Conservation (phyloP, 208 protist genomes). For the Wallacemonas sp. region DNA sequence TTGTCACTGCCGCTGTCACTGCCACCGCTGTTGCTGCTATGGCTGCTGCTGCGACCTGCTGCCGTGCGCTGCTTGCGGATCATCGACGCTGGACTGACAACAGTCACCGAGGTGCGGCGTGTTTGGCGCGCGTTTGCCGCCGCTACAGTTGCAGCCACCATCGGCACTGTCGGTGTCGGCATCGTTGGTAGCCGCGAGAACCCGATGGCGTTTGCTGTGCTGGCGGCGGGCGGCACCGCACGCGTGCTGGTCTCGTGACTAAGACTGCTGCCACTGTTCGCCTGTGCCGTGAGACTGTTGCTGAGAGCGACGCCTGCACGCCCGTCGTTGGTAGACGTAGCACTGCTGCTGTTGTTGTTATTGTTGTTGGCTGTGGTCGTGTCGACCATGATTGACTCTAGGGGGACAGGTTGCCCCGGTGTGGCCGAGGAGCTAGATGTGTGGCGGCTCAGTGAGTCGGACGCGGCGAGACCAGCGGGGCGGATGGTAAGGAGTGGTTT, state of each 20-base stretch:
- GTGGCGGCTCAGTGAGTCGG: too few species aligned
- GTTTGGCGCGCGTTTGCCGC: not conserved
- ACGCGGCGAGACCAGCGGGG: too few species aligned
- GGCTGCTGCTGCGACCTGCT: not conserved
- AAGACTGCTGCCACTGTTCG: not conserved
- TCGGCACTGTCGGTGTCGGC: too few species aligned
- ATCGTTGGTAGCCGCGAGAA: too few species aligned
- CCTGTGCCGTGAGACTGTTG: not conserved
- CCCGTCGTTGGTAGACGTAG: too few species aligned
- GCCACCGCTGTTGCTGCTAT: not conserved
- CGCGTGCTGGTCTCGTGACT: not conserved
- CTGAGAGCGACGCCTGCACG: too few species aligned
- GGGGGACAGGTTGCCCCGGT: not conserved
- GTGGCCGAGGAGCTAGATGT: too few species aligned
- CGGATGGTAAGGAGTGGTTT: not conserved
- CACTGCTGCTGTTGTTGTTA: not conserved
- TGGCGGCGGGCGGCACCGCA: too few species aligned
- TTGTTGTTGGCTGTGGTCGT: not conserved
- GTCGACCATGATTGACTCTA: constrained; percentile 8
- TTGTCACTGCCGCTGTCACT: not conserved
- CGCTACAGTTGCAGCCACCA: too few species aligned
- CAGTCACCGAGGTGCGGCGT: not conserved
- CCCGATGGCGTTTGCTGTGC: too few species aligned
- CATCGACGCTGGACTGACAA: not conserved
- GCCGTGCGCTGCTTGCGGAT: not conserved